phyloP scores from a whole-genome alignment of 2,329 filamentous ascomycete species.

The Pseudocercospora pini-densiflorae region DNA sequence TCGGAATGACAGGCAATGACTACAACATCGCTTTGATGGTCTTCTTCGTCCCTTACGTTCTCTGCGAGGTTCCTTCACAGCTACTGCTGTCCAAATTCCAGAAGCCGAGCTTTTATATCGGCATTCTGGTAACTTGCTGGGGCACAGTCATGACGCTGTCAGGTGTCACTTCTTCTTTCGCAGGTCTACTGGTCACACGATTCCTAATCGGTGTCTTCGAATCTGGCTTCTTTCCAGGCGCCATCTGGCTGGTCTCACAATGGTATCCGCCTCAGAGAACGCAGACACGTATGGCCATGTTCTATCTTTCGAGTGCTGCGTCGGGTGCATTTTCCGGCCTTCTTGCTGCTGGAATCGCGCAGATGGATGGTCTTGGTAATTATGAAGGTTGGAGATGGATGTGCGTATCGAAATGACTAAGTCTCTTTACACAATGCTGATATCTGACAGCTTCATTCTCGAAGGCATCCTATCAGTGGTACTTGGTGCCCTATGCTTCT shows the following conservation, averaged over 20 bases:
- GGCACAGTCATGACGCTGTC: conserved; percentile 25
- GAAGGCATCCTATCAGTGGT: conserved; percentile 64
- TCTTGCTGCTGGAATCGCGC: conserved; percentile 33
- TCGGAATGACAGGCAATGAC: conserved; percentile 49
- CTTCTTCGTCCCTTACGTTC: conserved; percentile 56
- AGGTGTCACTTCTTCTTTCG: conserved; percentile 72
- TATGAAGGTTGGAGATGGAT: conserved; percentile 52
- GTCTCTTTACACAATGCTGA: not conserved
- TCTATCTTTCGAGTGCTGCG: conserved; percentile 28
- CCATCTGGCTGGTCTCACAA: conserved; percentile 29
- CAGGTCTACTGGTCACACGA: conserved; percentile 73
- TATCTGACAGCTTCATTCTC: conserved; percentile 30
- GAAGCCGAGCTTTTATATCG: conserved; percentile 34
- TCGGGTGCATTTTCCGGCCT: conserved; percentile 34
- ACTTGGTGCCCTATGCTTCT: conserved; percentile 56
- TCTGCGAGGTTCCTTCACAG: conserved; percentile 37
- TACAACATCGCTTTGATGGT: conserved; percentile 58
- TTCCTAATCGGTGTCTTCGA: conserved; percentile 81
- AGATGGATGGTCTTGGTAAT: conserved; percentile 45
- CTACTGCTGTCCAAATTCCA: conserved; percentile 42
- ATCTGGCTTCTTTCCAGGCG: conserved; percentile 64
- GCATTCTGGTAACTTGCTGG: conserved; percentile 34
- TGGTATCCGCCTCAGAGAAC: conserved; percentile 32
- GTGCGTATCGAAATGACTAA: conserved; percentile 40
- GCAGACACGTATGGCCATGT: conserved; percentile 28